Conservation (phyloP, 805 yeast genomes). For the Kuraishia molischiana region DNA sequence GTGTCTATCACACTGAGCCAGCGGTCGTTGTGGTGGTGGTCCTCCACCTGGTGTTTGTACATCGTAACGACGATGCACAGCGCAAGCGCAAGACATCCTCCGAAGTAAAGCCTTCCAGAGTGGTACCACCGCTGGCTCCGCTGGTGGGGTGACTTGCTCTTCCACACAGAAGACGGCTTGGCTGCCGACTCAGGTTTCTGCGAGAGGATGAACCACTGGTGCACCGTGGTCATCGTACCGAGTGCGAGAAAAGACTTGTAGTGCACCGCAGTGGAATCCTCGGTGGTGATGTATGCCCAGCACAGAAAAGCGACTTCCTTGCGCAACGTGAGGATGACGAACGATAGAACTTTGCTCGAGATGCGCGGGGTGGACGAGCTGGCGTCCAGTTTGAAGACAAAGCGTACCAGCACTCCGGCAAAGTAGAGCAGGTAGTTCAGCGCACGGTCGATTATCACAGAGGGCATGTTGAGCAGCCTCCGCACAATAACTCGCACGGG, state of each 20-base stretch:
- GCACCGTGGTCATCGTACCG: constrained; percentile 14
- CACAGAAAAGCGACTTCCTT: constrained; percentile 16
- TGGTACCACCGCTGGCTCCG: not conserved
- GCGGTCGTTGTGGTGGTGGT: not conserved
- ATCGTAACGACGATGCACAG: constrained; percentile 5
- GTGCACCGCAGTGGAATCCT: constrained; percentile 17
- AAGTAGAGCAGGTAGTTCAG: not conserved
- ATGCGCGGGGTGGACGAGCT: not conserved
- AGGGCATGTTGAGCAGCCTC: not conserved
- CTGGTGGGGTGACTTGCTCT: not conserved
- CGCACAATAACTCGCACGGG: not conserved
- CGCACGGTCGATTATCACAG: not conserved
- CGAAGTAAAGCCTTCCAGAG: not conserved
- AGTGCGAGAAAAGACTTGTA: constrained; percentile 16
- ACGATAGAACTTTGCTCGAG: constrained; percentile 12
- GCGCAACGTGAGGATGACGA: constrained; percentile 15
- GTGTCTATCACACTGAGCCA: constrained; percentile 3
- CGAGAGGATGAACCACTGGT: constrained; percentile 15
- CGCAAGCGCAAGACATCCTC: not conserved
- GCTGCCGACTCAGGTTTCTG: not conserved
- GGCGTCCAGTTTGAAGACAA: not conserved
- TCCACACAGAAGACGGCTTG: not conserved
- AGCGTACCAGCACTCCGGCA: not conserved
- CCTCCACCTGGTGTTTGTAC: constrained; percentile 9
- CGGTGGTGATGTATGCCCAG: constrained; percentile 17